phyloP scores from a whole-genome alignment of 306 rosid genomes.

The Malus orientalis region DNA sequence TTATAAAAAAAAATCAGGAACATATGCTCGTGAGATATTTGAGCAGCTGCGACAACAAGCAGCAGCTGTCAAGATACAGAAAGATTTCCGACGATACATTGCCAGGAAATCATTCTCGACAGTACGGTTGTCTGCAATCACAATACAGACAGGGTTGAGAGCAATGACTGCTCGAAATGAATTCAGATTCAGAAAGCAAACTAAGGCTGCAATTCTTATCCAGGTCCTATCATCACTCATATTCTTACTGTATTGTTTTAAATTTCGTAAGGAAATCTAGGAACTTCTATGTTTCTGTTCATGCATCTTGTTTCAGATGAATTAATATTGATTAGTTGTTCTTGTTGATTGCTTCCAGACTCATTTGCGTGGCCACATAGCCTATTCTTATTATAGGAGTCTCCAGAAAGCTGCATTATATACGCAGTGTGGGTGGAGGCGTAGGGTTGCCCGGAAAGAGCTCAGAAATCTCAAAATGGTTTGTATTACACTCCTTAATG shows the following conservation, averaged over 20 bases:
- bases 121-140: constrained; percentile 52
- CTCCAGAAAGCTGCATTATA: constrained; percentile 75
- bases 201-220: constrained; percentile 76
- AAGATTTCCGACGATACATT: constrained; percentile 55
- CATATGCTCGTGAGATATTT: constrained; percentile 65
- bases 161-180: constrained; percentile 98
- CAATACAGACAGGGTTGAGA: constrained; percentile 88
- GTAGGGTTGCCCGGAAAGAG: constrained; percentile 87
- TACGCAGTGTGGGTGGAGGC: constrained; percentile 96
- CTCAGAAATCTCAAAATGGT: constrained; percentile 97
- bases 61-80: constrained; percentile 86
- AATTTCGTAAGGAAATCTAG: constrained; percentile 6
- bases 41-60: constrained; percentile 81
- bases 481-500: constrained; percentile 8
- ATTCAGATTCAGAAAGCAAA: constrained; percentile 89
- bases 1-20: constrained; percentile 42
- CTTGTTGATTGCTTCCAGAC: constrained; percentile 47
- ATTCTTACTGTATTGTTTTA: constrained; percentile 5
- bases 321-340: neutral
- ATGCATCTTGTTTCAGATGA: neutral
- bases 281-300: constrained; percentile 8
- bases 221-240: constrained; percentile 50
- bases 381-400: constrained; percentile 66
- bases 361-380: constrained; percentile 57
- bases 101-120: constrained; percentile 57